Base-by-base conservation (phyloP, 2,329 filamentous ascomycete genomes). In the Pseudogymnoascus sp. region DNA sequence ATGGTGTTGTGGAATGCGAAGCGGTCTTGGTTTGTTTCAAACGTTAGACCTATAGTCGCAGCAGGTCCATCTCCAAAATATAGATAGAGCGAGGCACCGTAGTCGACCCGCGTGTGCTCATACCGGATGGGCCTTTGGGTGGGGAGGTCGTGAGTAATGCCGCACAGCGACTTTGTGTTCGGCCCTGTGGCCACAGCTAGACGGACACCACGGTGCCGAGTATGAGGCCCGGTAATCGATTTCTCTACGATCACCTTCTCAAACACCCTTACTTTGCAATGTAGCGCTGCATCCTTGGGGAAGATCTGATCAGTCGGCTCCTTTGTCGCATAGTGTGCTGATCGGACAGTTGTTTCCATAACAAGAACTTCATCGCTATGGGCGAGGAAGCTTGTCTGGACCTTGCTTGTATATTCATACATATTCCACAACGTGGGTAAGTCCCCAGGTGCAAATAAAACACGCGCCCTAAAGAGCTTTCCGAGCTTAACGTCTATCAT, bases 301-400 rank as follows among this genome's bases (percentile, higher is more conserved):
- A 96, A 96, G 1, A 84, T 81, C 64, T 86, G 82, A 12, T 88
- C 81, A 64, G 89, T 81, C n/a, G 85, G 79, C 68, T 85, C 83
- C 1, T 87, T 81, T 70, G 96, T 91, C 70, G 91, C 88, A 72
- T 93, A 95, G 70, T 93, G 90, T 67, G 96, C 91, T 25, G 87
- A 84, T 50, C 85, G 84, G 7, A 96, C 77, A 1, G 84, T 86
- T 6, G 84, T 82, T 69, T 88, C 85, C 72, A 90, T 91, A 1
- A 89, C 80, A 63, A 89, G 75, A 1, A 79, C 79, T 75, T 97
- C 93, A 61, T 90, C 89, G 31, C 81, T 79, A 42, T 85, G 83
- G 5, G 87, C 85, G 37, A 85, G 85, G 44, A 96, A 79, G 61
- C 85, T 89, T 25, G 82, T 81, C 70, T 92, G 88, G 1, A 93